Percentiles rank a stretch among this genome's conserved stretches.
Conservation (phyloP, 1,139 yeast species). For the Saccharomyces hybrid region DNA sequence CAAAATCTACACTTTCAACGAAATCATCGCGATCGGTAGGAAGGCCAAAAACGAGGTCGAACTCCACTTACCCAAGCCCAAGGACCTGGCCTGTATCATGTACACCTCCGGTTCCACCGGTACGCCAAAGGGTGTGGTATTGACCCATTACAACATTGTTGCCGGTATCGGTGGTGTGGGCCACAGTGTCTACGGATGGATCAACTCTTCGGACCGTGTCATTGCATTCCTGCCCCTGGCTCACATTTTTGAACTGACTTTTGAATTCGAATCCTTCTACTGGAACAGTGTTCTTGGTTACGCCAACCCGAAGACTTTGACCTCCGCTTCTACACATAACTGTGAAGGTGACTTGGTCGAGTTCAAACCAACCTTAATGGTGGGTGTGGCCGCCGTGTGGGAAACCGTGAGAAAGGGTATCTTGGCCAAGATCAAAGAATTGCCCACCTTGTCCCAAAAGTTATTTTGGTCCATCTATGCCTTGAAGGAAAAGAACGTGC, state of each 20-base stretch:
- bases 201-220: slow-evolving; percentile 55
- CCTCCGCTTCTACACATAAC: slow-evolving; percentile 74
- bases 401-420: slow-evolving; percentile 94
- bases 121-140: slow-evolving; percentile 92
- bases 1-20: slow-evolving; percentile 55
- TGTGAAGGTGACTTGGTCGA: slow-evolving; percentile 84
- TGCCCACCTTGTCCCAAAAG: slow-evolving; percentile 66
- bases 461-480: slow-evolving; percentile 84
- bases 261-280: slow-evolving; percentile 67
- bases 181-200: slow-evolving; percentile 48
- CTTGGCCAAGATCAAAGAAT: slow-evolving; percentile 59
- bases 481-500: slow-evolving; percentile 51
- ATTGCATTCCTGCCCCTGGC: slow-evolving; percentile 92
- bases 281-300: slow-evolving; percentile 45
- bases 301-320: slow-evolving; percentile 86
- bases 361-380: slow-evolving; percentile 90
- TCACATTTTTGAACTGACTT: slow-evolving; percentile 87
- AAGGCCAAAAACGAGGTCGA: slow-evolving; percentile 34
- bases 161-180: slow-evolving; percentile 84
- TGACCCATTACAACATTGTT: slow-evolving; percentile 67
- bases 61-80: slow-evolving; percentile 49
- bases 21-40: slow-evolving; percentile 59
- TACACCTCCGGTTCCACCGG: slow-evolving; percentile 99
- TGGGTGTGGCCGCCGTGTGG: slow-evolving; percentile 99
- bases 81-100: slow-evolving; percentile 85